A percentile compares a stretch with the other conserved stretches of the same genome.
Evolutionary conservation across 1,284 basidiomycete genomes (phyloP).

Genomic region (Trichosporon faecale): DNA sequence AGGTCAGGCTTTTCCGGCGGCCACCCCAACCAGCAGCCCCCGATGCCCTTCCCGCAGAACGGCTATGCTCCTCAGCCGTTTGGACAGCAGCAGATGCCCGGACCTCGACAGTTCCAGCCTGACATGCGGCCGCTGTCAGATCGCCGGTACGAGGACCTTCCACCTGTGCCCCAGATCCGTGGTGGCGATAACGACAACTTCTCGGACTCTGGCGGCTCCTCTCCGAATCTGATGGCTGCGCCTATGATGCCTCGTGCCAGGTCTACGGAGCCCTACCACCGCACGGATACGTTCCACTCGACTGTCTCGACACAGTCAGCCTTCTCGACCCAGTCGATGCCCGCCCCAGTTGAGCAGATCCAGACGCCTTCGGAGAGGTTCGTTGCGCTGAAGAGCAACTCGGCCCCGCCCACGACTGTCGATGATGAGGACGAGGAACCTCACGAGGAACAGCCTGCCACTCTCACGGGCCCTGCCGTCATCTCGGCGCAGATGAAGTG

Average conservation of each 20-base stretch:
- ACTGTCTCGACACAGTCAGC: background rate
- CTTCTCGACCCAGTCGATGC: slow-evolving; percentile 52
- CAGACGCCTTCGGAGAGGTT: slow-evolving; percentile 45
- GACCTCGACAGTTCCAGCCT: background rate
- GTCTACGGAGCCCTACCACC: background rate
- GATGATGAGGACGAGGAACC: background rate
- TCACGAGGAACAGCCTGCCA: slow-evolving; percentile 54
- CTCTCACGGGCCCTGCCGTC: slow-evolving; percentile 63
- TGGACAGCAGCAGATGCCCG: background rate
- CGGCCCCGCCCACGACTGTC: background rate
- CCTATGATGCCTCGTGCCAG: slow-evolving; percentile 16
- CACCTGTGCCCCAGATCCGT: slow-evolving; percentile 34
- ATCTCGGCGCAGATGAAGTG: slow-evolving; percentile 95
- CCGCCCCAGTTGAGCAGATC: slow-evolving; percentile 72
- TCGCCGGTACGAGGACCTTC: slow-evolving; percentile 16
- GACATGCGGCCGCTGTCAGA: background rate
- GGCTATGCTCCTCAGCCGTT: slow-evolving; percentile 1
- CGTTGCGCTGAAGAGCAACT: slow-evolving; percentile 9
- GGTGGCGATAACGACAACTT: slow-evolving; percentile 16
- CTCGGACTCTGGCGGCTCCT: slow-evolving; percentile 30
- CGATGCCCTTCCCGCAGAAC: background rate
- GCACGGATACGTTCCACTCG: slow-evolving; percentile 7
- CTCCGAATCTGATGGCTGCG: slow-evolving; percentile 30
- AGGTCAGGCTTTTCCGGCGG: background rate
- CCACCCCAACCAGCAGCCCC: background rate